Conservation (phyloP, 768 basidiomycete genomes). For the Termitomyces sp. region DNA sequence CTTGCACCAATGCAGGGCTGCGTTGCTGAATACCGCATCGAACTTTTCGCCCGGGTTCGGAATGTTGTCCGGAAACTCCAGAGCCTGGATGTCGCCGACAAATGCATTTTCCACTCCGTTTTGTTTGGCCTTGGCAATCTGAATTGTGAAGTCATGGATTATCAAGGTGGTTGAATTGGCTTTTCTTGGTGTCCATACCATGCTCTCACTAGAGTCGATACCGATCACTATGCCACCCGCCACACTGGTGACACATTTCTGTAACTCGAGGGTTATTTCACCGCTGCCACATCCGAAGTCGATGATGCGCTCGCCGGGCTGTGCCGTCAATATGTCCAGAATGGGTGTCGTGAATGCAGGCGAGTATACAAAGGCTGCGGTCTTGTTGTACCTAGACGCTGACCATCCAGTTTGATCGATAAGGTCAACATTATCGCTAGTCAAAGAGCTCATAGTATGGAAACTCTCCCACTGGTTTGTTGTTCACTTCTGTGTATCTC, state of each 20-base stretch:
- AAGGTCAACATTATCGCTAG: not conserved
- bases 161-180: not conserved
- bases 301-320: conserved; percentile 66
- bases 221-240: conserved; percentile 54
- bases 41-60: conserved; percentile 38
- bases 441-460: not conserved
- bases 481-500: not conserved
- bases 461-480: not conserved
- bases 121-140: conserved; percentile 53
- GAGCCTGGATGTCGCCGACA: conserved; percentile 52
- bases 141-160: not conserved
- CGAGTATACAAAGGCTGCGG: conserved; percentile 69
- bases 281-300: conserved; percentile 86
- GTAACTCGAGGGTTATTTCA: conserved; percentile 63
- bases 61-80: conserved; percentile 35
- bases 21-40: conserved; percentile 80
- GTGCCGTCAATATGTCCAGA: conserved; percentile 55
- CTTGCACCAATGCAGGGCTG: conserved; percentile 86
- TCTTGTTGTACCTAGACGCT: conserved; percentile 57
- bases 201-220: conserved; percentile 65
- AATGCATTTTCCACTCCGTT: conserved; percentile 47
- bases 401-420: conserved; percentile 47
- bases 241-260: conserved; percentile 43
- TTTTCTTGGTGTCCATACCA: conserved; percentile 47
- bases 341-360: conserved; percentile 50